Evolutionary conservation across 306 rosid species (phyloP).

Genomic region (Argentina anserina): DNA sequence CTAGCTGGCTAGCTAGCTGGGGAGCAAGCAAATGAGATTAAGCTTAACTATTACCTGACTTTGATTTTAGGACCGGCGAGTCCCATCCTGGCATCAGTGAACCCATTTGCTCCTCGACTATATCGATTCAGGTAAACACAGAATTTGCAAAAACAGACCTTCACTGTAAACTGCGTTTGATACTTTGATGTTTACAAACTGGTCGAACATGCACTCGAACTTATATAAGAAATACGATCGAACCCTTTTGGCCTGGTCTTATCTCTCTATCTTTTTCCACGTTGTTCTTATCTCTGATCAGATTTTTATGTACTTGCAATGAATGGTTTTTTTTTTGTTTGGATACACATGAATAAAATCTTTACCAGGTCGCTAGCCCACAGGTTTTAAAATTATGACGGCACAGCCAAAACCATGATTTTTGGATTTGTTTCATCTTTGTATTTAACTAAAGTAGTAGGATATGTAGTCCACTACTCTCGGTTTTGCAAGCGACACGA

Average conservation of each 20-base stretch:
- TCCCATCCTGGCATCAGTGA: conserved; percentile 86
- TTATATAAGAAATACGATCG: neutral
- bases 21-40: neutral
- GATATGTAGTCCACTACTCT: neutral
- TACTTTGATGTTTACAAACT: neutral
- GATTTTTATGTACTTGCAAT: too few species aligned
- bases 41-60: conserved; percentile 40
- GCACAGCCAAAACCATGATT: neutral
- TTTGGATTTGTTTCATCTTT: neutral
- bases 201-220: neutral
- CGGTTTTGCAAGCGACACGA: neutral
- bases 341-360: neutral
- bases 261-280: conserved; percentile 1
- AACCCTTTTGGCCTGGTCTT: neutral
- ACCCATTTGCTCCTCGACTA: conserved; percentile 47
- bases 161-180: neutral
- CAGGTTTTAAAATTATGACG: neutral
- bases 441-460: neutral
- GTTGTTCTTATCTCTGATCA: conserved; percentile 33
- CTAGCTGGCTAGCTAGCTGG: too few species aligned
- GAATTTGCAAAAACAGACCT: neutral
- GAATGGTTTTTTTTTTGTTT: too few species aligned
- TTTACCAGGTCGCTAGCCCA: neutral
- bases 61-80: conserved; percentile 35
- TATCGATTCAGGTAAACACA: neutral